Evolutionary conservation across 2,329 filamentous ascomycete genomes (phyloP).

Genomic region (Cadophora malorum): DNA sequence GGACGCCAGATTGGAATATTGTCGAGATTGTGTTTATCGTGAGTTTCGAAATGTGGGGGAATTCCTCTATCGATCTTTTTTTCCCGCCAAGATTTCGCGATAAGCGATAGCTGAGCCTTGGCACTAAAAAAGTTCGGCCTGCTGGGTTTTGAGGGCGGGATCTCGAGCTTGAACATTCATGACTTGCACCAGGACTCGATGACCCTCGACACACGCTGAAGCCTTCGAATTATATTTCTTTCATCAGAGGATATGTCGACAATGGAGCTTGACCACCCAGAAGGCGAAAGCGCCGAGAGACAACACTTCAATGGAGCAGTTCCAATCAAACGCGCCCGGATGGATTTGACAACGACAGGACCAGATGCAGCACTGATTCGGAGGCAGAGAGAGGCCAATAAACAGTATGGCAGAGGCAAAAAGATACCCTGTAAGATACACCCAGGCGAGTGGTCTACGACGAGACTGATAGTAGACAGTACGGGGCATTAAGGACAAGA

Average conservation of each 20-base stretch:
- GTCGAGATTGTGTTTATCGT: constrained; percentile 17
- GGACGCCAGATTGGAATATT: constrained; percentile 63
- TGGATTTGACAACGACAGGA: constrained; percentile 51
- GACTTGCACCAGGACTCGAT: not conserved
- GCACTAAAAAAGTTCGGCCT: constrained; percentile 32
- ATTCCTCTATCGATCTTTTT: constrained; percentile 23
- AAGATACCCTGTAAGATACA: constrained; percentile 60
- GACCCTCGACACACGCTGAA: too few relatives aligned
- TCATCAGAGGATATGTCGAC: not conserved
- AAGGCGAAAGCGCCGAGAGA: constrained; percentile 20
- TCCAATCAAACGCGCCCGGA: constrained; percentile 55
- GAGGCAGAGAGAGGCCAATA: constrained; percentile 67
- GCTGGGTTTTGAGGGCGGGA: not conserved
- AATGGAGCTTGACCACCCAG: constrained; percentile 35
- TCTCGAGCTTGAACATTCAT: not conserved
- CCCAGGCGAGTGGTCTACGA: not conserved
- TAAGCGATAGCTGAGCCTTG: constrained; percentile 40
- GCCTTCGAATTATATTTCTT: not conserved
- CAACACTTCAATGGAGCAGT: constrained; percentile 58
- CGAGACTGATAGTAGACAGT: not conserved
- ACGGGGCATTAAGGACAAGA: constrained; percentile 82
- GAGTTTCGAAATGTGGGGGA: constrained; percentile 26
- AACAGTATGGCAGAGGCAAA: constrained; percentile 83
- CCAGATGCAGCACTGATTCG: constrained; percentile 46
- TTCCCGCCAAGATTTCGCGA: constrained; percentile 33